A percentile compares a stretch with the other conserved stretches of the same genome.
Conservation (phyloP, 1,284 basidiomycete genomes). For the Trichosporon sp. region DNA sequence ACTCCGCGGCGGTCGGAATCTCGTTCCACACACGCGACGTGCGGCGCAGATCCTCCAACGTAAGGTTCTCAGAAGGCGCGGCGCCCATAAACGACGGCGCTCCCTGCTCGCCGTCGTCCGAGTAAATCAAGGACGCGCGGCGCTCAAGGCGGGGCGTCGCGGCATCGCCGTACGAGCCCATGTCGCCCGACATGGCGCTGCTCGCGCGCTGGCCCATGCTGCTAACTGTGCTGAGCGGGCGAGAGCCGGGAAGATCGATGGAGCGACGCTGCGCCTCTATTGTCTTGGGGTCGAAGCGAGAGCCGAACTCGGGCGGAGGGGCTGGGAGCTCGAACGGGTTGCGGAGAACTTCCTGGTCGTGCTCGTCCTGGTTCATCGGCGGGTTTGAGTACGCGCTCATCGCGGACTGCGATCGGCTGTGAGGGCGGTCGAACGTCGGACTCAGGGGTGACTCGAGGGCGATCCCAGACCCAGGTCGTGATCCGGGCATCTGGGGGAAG, state of each 20-base stretch:
- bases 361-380: slow-evolving; percentile 27
- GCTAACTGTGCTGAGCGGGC: not conserved
- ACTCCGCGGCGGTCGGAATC: slow-evolving; percentile 45
- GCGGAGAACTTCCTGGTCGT: slow-evolving; percentile 30
- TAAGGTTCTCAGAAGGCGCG: slow-evolving; percentile 1
- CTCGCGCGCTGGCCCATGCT: not conserved
- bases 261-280: slow-evolving; percentile 34
- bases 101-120: not conserved
- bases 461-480: slow-evolving; percentile 9
- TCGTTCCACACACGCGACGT: slow-evolving; percentile 30
- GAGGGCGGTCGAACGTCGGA: slow-evolving; percentile 1
- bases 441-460: not conserved
- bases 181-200: not conserved
- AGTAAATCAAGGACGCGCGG: slow-evolving; percentile 9
- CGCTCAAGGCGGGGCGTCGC: slow-evolving; percentile 6
- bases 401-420: slow-evolving; percentile 5
- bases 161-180: not conserved
- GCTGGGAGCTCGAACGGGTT: slow-evolving; percentile 54
- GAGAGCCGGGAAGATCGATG: slow-evolving; percentile 10
- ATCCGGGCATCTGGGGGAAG: slow-evolving; percentile 17
- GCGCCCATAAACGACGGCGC: not conserved
- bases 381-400: slow-evolving; percentile 16
- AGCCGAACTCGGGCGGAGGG: slow-evolving; percentile 43
- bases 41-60: not conserved
- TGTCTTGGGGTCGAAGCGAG: slow-evolving; percentile 51